These are phyloP conservation scores for Clonostachys rhizophaga DNA, from an alignment of 2,329 filamentous ascomycete species.

Conservation along the genomic window DNA sequence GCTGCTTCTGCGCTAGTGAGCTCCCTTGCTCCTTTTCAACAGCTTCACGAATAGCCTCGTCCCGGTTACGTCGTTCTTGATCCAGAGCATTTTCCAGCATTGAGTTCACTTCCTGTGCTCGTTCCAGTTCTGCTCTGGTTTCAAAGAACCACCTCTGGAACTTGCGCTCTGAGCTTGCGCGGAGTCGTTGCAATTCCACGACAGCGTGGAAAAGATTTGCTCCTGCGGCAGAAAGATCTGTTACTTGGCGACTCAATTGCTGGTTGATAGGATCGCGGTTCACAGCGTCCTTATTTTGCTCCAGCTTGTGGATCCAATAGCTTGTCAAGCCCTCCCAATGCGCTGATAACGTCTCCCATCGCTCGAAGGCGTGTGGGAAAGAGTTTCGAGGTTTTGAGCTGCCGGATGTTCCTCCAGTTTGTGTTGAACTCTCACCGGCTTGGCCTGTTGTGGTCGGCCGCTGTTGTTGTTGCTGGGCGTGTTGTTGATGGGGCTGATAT, in stretches of 20 bases:
- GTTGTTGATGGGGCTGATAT: slow-evolving; percentile 5
- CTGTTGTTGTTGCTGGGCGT: slow-evolving; percentile 8
- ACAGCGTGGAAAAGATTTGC: slow-evolving; percentile 97
- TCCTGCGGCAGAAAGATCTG: slow-evolving; percentile 92
- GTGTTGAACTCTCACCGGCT: slow-evolving; percentile 1
- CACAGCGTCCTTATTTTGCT: slow-evolving; percentile 85
- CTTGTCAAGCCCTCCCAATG: slow-evolving; percentile 97
- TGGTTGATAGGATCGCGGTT: slow-evolving; percentile 77
- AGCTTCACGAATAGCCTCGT: slow-evolving; percentile 61
- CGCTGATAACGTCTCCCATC: slow-evolving; percentile 94
- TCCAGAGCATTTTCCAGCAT: slow-evolving; percentile 74
- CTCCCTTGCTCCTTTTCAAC: slow-evolving; percentile 66
- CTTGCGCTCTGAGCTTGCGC: slow-evolving; percentile 93
- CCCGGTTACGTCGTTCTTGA: slow-evolving; percentile 65
- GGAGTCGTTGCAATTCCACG: slow-evolving; percentile 87
- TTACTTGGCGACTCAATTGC: slow-evolving; percentile 90
- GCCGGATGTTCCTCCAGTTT: slow-evolving; percentile 6
- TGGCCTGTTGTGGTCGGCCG: slow-evolving; percentile 8
- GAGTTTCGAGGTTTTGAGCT: slow-evolving; percentile 52
- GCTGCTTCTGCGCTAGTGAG: slow-evolving; percentile 71
- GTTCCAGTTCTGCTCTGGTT: slow-evolving; percentile 82
- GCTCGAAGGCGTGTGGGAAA: slow-evolving; percentile 95
- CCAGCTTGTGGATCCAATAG: slow-evolving; percentile 92
- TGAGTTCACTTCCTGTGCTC: slow-evolving; percentile 74
- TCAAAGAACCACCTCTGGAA: slow-evolving; percentile 99